These are phyloP conservation scores for Naganishia vaughanmartiniae DNA, from an alignment of 768 basidiomycete species.

Conservation along the genomic window DNA sequence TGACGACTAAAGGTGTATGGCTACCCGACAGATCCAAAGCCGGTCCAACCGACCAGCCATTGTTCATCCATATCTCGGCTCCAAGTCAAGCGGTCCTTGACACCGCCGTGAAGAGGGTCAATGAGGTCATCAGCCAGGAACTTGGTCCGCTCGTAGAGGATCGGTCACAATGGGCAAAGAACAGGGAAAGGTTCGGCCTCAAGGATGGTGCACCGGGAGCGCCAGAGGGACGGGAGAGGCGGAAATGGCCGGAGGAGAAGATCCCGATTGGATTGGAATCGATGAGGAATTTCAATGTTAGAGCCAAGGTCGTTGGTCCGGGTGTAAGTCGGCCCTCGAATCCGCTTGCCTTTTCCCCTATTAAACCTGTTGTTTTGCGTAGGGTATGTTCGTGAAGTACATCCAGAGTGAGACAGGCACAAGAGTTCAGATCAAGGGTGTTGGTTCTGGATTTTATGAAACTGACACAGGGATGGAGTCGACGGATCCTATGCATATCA, in stretches of 20 bases:
- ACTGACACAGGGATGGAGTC: constrained; percentile 81
- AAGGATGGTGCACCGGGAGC: constrained; percentile 30
- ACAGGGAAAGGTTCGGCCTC: constrained; percentile 47
- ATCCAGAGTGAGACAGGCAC: constrained; percentile 95
- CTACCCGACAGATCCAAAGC: constrained; percentile 89
- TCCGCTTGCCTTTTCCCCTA: background rate
- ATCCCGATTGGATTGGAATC: constrained; percentile 82
- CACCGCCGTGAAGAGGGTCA: constrained; percentile 51
- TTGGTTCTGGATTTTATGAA: constrained; percentile 92
- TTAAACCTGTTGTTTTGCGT: constrained; percentile 23
- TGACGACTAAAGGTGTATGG: constrained; percentile 92
- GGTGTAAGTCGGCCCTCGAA: constrained; percentile 58
- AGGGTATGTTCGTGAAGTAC: constrained; percentile 97
- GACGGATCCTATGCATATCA: constrained; percentile 86
- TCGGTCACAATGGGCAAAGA: constrained; percentile 49
- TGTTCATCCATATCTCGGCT: constrained; percentile 91
- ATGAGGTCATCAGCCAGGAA: constrained; percentile 54
- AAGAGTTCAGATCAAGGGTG: constrained; percentile 93
- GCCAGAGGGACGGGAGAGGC: constrained; percentile 44
- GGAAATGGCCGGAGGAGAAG: constrained; percentile 99
- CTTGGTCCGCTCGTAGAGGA: constrained; percentile 54
- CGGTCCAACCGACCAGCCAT: constrained; percentile 84
- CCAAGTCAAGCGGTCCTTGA: constrained; percentile 52
- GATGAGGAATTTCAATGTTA: constrained; percentile 92
- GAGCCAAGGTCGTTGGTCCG: constrained; percentile 96